These are phyloP conservation scores for Fusarium drepaniforme DNA, from an alignment of 2,329 filamentous ascomycete species.

Conservation along the genomic window DNA sequence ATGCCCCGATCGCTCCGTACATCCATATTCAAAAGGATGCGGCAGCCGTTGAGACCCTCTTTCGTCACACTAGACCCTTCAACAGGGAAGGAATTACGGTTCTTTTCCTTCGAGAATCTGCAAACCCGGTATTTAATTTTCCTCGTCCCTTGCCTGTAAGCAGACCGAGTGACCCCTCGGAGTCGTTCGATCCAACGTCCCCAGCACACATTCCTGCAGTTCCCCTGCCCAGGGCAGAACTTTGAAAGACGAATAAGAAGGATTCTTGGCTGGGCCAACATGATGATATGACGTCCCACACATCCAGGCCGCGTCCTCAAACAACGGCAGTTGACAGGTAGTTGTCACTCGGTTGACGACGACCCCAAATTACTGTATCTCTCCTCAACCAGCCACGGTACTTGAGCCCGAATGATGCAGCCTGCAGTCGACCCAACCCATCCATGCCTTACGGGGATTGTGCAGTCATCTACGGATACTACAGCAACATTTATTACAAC, in stretches of 20 bases:
- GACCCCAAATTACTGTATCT: neutral
- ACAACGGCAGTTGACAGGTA: slow-evolving; percentile 1
- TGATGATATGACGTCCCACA: slow-evolving; percentile 1
- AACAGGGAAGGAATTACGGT: slow-evolving; percentile 21
- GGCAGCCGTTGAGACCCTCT: slow-evolving; percentile 13
- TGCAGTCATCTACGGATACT: neutral
- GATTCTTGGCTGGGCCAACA: neutral
- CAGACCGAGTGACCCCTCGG: neutral
- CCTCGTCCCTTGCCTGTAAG: neutral
- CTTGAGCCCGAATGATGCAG: neutral
- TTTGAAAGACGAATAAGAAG: neutral
- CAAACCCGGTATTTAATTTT: slow-evolving; percentile 11
- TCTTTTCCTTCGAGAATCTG: slow-evolving; percentile 36
- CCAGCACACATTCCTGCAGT: neutral
- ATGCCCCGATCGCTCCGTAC: slow-evolving; percentile 1
- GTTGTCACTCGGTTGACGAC: slow-evolving; percentile 2
- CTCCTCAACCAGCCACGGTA: neutral
- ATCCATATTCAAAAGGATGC: neutral
- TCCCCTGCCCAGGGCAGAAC: neutral
- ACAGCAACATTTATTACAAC: neutral
- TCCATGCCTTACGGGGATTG: neutral
- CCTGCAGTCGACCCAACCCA: neutral
- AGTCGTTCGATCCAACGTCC: neutral
- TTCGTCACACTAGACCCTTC: slow-evolving; percentile 16
- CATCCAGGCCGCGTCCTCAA: neutral